Evolutionary conservation across 1,284 basidiomycete species (phyloP), one percentile per base, ranked within the genome.

Genomic region (Inonotus obliquus): DNA sequence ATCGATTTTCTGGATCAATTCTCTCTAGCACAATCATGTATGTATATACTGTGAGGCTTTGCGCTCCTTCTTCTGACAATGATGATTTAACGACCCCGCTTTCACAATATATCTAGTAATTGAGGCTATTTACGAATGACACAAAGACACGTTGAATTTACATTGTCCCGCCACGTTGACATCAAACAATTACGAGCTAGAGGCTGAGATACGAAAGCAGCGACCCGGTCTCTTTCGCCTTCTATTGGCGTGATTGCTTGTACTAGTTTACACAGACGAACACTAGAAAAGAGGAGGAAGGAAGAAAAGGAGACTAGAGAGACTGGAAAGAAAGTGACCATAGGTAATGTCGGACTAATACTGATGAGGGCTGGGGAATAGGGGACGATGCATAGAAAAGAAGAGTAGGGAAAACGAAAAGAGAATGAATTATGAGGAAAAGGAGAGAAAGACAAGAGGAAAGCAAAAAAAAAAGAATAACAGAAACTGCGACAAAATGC

Each of bases 401-500:
- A 59, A 61, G 66, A 63, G 61, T 59, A 62, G 47, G 65, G 38
- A 49, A 45, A 53, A 44, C 17, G 54, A 61, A 63, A 63, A 66
- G 67, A 63, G 69, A 68, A 71, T 65, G 64, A 64, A 62, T 58
- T 65, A 58, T 63, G 65, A 65, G 55, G 68, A 66, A 67, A 63
- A 65, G 66, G 69, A 65, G 65, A 64, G 70, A 66, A 67, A 66
- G 65, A 65, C 55, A 64, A 54, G 63, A 58, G 65, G 62, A 68
- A 57, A 67, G 64, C 63, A 61, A 67, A 49, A 57, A 17, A 27
- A 29, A 61, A 67, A 47, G 56, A 32, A 19, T 32, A 49, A 27
- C 41, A 57, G 63, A 65, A 65, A 67, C 77, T 70, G 80, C 69
- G 76, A 75, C 62, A 67, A 69, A 57, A 65, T 5, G 72, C 68